Evolutionary conservation across 352 stramenopile genomes (phyloP), one percentile per base, ranked within the genome.

Genomic region (Globisporangium heterothallicum): DNA sequence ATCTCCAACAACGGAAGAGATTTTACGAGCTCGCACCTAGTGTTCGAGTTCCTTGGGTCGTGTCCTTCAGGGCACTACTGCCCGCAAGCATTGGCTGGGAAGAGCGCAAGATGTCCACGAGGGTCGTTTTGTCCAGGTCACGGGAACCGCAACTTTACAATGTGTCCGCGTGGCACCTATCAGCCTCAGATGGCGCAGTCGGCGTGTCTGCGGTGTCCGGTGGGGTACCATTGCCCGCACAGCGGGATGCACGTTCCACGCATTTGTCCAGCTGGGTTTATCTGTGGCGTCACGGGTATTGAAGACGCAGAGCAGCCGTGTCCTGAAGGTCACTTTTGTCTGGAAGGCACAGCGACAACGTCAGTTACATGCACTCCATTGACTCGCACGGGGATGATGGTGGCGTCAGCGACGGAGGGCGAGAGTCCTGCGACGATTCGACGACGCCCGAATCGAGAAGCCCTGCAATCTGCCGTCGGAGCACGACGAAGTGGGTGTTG

Each of bases 1-100:
- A 66, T 98, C 16, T 96, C 94, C 10, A 98, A 98, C 69, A 98
- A 98, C 68, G 92, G 84, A 22, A 63, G 83, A n/a, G 95, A 98
- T 60, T 98, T 95, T 56, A 96, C 91, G 14, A 84, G 61, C 10
- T 88, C 86, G 36, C 70, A 85, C 50, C 27, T 72, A 6, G 64
- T 60, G 52, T 77, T 98, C 66, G 67, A 96, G 45, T 81, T 88
- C 44, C 59, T 81, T 34, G 81, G 76, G 1, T 70, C 63, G 3
- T 98, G 93, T 71, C 88, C 91, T 5, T 82, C 75, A 6, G 93
- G 93, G 0, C 66, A 67, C 14, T 98, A 96, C 57, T 98, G 95
- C 53, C 85, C 77, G 0, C 56, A 72, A 18, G 78, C 82, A 35
- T 54, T 84, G 0, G 57, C 68, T 4, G 70, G 66, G 4, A 54